Evolutionary conservation across 2,329 filamentous ascomycete genomes (phyloP).

Genomic region (Apiospora sp.): DNA sequence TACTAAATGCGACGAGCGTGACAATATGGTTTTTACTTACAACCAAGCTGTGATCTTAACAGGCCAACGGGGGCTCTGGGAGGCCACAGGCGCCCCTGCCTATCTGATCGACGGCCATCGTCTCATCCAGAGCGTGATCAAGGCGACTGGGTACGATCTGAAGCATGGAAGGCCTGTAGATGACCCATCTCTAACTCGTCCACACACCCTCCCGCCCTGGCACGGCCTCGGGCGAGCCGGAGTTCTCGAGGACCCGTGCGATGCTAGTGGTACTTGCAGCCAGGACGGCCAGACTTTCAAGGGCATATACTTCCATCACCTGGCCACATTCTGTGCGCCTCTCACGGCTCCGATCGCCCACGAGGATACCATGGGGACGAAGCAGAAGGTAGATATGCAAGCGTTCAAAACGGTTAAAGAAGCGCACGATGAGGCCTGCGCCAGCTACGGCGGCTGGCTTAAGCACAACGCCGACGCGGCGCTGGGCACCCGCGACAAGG

Average conservation of each 20-base stretch:
- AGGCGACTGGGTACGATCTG: slow-evolving; percentile 78
- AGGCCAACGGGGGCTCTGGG: slow-evolving; percentile 81
- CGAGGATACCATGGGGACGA: slow-evolving; percentile 36
- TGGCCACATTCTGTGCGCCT: slow-evolving; percentile 78
- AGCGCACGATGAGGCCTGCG: slow-evolving; percentile 68
- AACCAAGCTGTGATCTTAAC: slow-evolving; percentile 93
- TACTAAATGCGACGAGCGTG: slow-evolving; percentile 78
- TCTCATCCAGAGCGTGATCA: slow-evolving; percentile 77
- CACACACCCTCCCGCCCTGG: slow-evolving; percentile 64
- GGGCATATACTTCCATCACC: slow-evolving; percentile 91
- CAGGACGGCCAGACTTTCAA: slow-evolving; percentile 93
- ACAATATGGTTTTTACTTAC: slow-evolving; percentile 93
- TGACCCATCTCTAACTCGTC: slow-evolving; percentile 41
- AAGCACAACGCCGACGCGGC: slow-evolving; percentile 79
- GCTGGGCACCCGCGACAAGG: slow-evolving; percentile 68
- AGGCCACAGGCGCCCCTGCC: slow-evolving; percentile 72
- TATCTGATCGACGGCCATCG: slow-evolving; percentile 83
- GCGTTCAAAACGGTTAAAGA: slow-evolving; percentile 40
- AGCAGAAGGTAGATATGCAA: slow-evolving; percentile 39
- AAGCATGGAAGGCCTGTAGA: slow-evolving; percentile 52
- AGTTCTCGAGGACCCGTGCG: slow-evolving; percentile 85
- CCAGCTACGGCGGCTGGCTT: slow-evolving; percentile 77
- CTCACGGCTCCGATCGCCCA: slow-evolving; percentile 61
- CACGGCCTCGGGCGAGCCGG: slow-evolving; percentile 79
- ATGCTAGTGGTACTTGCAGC: slow-evolving; percentile 75